Base-by-base conservation (phyloP, 116 monocot species). In the Phalaenopsis hybrid region DNA sequence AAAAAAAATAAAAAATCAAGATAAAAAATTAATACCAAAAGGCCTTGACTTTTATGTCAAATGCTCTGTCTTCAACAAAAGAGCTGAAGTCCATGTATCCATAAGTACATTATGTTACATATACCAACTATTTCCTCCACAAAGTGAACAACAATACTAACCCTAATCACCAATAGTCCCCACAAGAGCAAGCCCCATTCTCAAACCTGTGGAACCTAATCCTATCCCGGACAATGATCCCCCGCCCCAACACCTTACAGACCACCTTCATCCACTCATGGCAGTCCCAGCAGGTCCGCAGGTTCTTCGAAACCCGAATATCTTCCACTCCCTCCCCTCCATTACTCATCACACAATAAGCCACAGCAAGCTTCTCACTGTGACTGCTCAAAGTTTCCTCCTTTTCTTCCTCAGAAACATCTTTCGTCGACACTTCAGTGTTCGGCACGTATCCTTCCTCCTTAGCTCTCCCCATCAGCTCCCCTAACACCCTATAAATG, bases 231-330 rank as follows among this genome's bases (percentile, higher is more conserved):
- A 94, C 80, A 4, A 90, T 70, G 61, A 94, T 89, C 52, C 72
- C 83, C 44, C 92, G 61, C 21, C 76, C 6, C 33, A 92, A 80
- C 50, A 84, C 79, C 72, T 79, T 87, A 2, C 90, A 94, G 0
- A 92, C 86, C 78, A 85, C 75, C 76, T 90, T 94, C 83, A 90
- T 81, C 94, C 92, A 94, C 46, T 84, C 83, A 77, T 92, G 94
- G 81, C 94, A 94, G 37, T 94, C 94, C 21, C 57, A 63, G 31
- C 94, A 94, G 3, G 90, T 84, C 55, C 78, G 57, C 4, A 92
- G 81, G 72, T 94, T 94, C 85, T 94, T 94, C 31, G 87, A 82
- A 17, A 94, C 86, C 80, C 84, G 80, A 16, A 94, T 90, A 51
- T 92, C 92, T 44, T 89, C 90, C 31, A 61, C 81, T 11, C 49